Evolutionary conservation across 495 filamentous ascomycete species (phyloP).

Genomic region (Lentithecium fluviatile): DNA sequence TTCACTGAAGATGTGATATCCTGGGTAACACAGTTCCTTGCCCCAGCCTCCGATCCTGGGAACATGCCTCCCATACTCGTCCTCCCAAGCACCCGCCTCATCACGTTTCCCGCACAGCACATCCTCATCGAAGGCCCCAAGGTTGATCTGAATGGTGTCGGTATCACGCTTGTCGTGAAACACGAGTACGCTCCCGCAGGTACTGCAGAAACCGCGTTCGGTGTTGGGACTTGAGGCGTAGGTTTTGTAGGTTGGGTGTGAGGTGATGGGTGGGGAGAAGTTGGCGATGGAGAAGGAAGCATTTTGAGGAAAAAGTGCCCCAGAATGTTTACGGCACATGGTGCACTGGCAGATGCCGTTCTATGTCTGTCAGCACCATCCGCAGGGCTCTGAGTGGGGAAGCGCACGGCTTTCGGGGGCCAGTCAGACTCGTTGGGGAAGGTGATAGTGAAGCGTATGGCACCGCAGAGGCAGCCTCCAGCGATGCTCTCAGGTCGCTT

Average conservation of each 20-base stretch:
- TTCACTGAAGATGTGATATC: conserved; percentile 32
- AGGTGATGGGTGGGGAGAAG: conserved; percentile 36
- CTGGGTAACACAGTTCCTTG: conserved; percentile 20
- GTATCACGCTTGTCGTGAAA: conserved; percentile 24
- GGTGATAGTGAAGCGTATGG: conserved; percentile 43
- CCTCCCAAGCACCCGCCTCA: conserved; percentile 30
- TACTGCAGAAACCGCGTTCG: conserved; percentile 37
- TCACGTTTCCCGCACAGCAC: conserved; percentile 37
- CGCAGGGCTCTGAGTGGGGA: neutral
- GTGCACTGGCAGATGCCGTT: conserved; percentile 48
- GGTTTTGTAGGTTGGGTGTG: conserved; percentile 24
- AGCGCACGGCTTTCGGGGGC: conserved; percentile 35
- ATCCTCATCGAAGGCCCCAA: conserved; percentile 43
- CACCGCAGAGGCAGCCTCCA: conserved; percentile 48
- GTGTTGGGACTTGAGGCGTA: conserved; percentile 31
- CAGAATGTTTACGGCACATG: conserved; percentile 47
- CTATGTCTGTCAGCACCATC: conserved; percentile 8
- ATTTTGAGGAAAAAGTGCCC: conserved; percentile 41
- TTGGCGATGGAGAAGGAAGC: conserved; percentile 32
- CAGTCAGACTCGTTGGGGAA: conserved; percentile 42
- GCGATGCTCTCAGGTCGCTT: conserved; percentile 35
- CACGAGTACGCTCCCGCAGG: conserved; percentile 38
- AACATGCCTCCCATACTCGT: conserved; percentile 32
- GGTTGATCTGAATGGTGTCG: conserved; percentile 37
- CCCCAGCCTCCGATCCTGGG: conserved; percentile 30